Conservation (phyloP, 306 rosid species). For the Psophocarpus tetragonolobus region DNA sequence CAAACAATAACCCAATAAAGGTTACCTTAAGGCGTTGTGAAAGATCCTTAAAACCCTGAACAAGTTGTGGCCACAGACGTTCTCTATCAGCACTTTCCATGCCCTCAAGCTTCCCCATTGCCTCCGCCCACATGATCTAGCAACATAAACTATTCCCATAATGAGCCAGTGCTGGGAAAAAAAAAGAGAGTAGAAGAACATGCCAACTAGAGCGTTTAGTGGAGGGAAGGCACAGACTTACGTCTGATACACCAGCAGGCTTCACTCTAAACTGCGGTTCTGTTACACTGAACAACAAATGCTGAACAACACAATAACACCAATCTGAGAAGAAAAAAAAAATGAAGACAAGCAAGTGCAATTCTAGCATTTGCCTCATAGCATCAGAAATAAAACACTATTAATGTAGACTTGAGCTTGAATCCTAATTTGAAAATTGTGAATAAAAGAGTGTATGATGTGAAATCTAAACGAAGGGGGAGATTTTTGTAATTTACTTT, state of each 20-base stretch:
- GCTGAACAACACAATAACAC: slow-evolving; percentile 57
- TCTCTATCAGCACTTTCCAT: slow-evolving; percentile 90
- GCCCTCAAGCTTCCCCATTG: slow-evolving; percentile 96
- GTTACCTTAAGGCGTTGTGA: slow-evolving; percentile 88
- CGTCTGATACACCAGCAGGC: slow-evolving; percentile 95
- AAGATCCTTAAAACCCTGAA: slow-evolving; percentile 90
- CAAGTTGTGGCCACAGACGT: slow-evolving; percentile 96
- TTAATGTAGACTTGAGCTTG: background rate
- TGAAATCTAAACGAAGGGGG: background rate
- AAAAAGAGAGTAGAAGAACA: background rate
- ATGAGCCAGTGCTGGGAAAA: slow-evolving; percentile 38
- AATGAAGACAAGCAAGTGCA: background rate
- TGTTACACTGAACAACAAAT: slow-evolving; percentile 86
- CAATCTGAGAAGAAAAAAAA: slow-evolving; percentile 5
- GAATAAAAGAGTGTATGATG: background rate
- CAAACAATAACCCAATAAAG: slow-evolving; percentile 2
- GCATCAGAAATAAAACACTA: background rate
- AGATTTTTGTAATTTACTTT: background rate
- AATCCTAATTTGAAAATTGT: slow-evolving; percentile 20
- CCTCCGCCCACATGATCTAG: slow-evolving; percentile 99
- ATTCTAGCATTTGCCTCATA: slow-evolving; percentile 17
- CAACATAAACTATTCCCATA: slow-evolving; percentile 65
- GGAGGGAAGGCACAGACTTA: slow-evolving; percentile 46
- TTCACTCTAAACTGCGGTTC: slow-evolving; percentile 79
- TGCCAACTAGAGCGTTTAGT: background rate